Evolutionary conservation across 2,329 filamentous ascomycete species (phyloP).

Genomic region (Ramichloridium luteum): DNA sequence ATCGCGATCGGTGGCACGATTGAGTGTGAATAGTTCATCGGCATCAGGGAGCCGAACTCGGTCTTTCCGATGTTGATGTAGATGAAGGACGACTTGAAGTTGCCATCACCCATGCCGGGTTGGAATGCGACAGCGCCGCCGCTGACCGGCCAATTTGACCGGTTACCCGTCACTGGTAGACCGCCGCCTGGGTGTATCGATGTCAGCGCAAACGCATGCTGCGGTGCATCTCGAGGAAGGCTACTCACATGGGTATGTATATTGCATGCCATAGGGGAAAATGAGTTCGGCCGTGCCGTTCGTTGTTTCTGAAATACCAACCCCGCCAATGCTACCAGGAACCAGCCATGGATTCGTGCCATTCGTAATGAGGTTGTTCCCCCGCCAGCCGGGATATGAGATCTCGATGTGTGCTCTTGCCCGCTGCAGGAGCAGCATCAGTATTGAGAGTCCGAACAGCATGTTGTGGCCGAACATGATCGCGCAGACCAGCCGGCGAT

Average conservation of each 20-base stretch:
- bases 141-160: conserved; percentile 79
- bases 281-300: conserved; percentile 6
- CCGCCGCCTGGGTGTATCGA: conserved; percentile 57
- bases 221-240: background rate
- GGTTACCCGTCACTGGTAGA: conserved; percentile 61
- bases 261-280: conserved; percentile 78
- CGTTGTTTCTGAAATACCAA: conserved; percentile 25
- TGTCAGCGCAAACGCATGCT: no score
- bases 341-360: conserved; percentile 33
- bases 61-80: conserved; percentile 84
- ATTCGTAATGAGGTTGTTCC: conserved; percentile 73
- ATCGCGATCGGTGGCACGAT: conserved; percentile 77
- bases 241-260: conserved; percentile 88
- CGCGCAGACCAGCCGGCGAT: no score
- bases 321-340: conserved; percentile 33
- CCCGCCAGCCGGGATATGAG: conserved; percentile 53
- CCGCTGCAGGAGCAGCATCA: no score
- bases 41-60: conserved; percentile 36
- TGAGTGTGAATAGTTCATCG: conserved; percentile 73
- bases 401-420: background rate
- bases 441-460: no score
- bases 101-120: conserved; percentile 92
- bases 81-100: conserved; percentile 59
- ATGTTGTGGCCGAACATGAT: no score
- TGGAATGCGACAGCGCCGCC: conserved; percentile 85